Percentiles rank a stretch among this genome's conserved stretches.
Evolutionary conservation across 371 early-diverging fungal genomes (phyloP).

Genomic region (Zychaea mexicana): DNA sequence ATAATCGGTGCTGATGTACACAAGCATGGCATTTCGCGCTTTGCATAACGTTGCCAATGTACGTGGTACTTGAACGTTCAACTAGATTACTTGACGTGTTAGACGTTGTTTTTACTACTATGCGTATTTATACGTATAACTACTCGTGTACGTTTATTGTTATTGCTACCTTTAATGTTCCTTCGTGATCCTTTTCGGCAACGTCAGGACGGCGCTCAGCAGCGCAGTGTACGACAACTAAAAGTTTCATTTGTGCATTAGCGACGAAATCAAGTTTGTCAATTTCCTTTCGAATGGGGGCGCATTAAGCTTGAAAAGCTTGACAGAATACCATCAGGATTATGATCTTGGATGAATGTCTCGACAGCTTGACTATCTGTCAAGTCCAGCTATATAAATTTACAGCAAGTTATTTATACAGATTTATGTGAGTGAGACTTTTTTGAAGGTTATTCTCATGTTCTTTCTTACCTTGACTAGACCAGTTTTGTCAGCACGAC

Average conservation of each 20-base stretch:
- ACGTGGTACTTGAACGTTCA: conserved; percentile 73
- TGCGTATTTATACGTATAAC: conserved; percentile 4
- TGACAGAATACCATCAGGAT: conserved; percentile 59
- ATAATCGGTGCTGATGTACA: conserved; percentile 92
- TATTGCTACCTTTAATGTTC: conserved; percentile 46
- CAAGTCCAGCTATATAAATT: conserved; percentile 63
- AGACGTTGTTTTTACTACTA: neutral
- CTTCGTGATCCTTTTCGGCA: conserved; percentile 68
- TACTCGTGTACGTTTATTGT: neutral
- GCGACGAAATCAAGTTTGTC: no score
- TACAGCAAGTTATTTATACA: neutral
- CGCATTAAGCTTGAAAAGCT: neutral
- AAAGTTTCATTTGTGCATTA: neutral
- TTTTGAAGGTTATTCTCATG: neutral
- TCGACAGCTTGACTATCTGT: conserved; percentile 56
- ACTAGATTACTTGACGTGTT: conserved; percentile 17
- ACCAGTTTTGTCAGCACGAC: conserved; percentile 51
- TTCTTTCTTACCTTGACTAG: conserved; percentile 54
- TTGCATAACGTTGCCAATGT: conserved; percentile 58
- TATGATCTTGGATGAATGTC: conserved; percentile 53
- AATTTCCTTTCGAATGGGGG: no score
- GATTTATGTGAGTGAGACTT: neutral
- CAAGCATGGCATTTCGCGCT: conserved; percentile 51
- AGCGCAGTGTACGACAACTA: conserved; percentile 82
- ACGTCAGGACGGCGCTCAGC: conserved; percentile 90